Conservation (phyloP, 1,284 basidiomycete genomes). For the Psilocybe mexicana region DNA sequence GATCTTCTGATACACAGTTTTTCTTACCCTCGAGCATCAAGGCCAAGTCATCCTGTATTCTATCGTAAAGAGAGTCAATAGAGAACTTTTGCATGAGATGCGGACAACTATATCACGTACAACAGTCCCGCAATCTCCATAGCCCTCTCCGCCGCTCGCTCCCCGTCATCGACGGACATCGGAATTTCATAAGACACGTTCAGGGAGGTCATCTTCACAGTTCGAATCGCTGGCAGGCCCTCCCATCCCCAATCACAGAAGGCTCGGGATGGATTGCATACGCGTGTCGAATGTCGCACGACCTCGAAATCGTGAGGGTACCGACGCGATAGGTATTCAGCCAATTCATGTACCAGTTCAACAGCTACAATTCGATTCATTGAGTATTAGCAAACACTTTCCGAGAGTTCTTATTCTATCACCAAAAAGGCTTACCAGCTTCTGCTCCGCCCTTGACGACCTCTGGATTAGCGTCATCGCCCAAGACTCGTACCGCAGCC, state of each 20-base stretch:
- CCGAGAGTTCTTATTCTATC: not conserved
- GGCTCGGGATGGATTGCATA: not conserved
- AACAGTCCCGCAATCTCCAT: conserved; percentile 58
- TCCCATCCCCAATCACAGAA: conserved; percentile 49
- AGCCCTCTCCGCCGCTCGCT: conserved; percentile 52
- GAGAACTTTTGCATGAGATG: not conserved
- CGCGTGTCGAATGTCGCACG: conserved; percentile 36
- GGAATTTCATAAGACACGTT: conserved; percentile 54
- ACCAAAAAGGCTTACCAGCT: conserved; percentile 43
- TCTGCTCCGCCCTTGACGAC: conserved; percentile 51
- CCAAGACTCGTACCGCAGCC: conserved; percentile 50
- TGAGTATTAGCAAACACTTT: not conserved
- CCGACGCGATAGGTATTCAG: conserved; percentile 62
- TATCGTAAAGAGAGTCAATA: conserved; percentile 3
- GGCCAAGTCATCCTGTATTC: conserved; percentile 71
- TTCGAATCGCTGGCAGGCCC: conserved; percentile 48
- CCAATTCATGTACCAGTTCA: conserved; percentile 65
- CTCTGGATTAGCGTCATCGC: conserved; percentile 41
- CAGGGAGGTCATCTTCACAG: conserved; percentile 55
- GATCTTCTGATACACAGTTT: not conserved
- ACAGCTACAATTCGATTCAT: conserved; percentile 40
- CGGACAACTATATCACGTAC: conserved; percentile 38
- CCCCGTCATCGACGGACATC: conserved; percentile 29
- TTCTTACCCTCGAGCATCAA: conserved; percentile 70
- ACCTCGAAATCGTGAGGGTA: conserved; percentile 62